These are phyloP conservation scores for Kappamyces sp. DNA, from an alignment of 192 early-diverging fungal genomes.

Conservation along the genomic window DNA sequence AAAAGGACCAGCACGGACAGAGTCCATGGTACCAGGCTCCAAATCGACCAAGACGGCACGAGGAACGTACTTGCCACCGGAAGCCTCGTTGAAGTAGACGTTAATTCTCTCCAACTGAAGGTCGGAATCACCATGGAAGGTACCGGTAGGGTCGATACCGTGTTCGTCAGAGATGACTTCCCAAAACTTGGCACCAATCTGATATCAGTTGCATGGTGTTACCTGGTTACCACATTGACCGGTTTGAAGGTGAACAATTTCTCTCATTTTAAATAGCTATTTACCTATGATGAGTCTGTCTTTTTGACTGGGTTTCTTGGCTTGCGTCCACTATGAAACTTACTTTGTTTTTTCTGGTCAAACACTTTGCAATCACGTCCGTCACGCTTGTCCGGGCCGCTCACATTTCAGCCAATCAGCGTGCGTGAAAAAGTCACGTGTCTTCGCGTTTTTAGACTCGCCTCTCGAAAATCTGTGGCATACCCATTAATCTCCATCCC, in stretches of 20 bases:
- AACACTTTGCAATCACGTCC: too few species aligned
- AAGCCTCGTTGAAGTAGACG: conserved; percentile 96
- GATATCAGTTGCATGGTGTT: conserved; percentile 15
- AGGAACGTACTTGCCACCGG: conserved; percentile 55
- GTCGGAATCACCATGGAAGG: conserved; percentile 78
- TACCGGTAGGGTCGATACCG: conserved; percentile 76
- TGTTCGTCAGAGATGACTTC: conserved; percentile 89
- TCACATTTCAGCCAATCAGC: too few species aligned
- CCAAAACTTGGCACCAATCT: conserved; percentile 89
- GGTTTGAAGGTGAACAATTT: conserved; percentile 93
- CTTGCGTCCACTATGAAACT: too few species aligned
- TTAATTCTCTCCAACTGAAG: conserved; percentile 94
- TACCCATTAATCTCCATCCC: too few species aligned
- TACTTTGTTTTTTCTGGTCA: too few species aligned
- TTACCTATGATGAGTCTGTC: too few species aligned
- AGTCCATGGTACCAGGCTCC: conserved; percentile 93
- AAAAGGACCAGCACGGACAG: conserved; percentile 71
- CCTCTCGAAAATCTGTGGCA: too few species aligned
- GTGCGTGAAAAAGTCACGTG: too few species aligned
- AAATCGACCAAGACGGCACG: conserved; percentile 92
- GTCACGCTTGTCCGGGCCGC: too few species aligned
- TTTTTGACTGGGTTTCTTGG: too few species aligned
- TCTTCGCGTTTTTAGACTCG: too few species aligned
- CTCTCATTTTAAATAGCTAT: conserved; percentile 42
- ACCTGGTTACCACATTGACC: conserved; percentile 96